Base-by-base conservation (phyloP, 768 basidiomycete genomes). In the Trametes cinnabarina region DNA sequence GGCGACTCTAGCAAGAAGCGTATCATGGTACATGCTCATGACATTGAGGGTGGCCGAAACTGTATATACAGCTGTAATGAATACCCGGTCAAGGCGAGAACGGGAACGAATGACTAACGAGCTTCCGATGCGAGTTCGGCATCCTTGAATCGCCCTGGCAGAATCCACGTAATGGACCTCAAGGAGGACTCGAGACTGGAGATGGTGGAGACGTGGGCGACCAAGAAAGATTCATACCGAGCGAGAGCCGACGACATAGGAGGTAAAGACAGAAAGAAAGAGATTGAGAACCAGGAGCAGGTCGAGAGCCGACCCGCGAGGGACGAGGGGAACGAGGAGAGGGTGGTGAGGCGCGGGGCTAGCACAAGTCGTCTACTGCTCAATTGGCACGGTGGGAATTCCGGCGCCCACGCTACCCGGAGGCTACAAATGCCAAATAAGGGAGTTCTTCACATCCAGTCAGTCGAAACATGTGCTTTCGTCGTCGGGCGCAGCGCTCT, bases 61-160 rank as follows among this genome's bases (percentile, higher is more conserved):
- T 98, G 57, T 54, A 43, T 55, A 42, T 57, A 30, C 32, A 40
- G 41, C 41, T 62, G 26, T 12, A 19, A 59, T 63, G 51, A 60
- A 60, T 47, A 30, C 11, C 20, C 35, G 43, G 60, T 41, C 50
- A 41, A 57, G 26, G 34, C 58, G 28, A 42, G 57, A 43, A 50
- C 28, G 55, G 26, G 23, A 56, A 47, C 49, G 60, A 48, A 54
- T 54, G 60, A 90, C 94, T 81, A 64, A 96, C 95, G 78, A 67
- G 89, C 85, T 82, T 98, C 96, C 12, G 93, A 94, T 58, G 92
- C 94, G 48, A 98, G 77, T 72, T 98, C 95, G 44, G 94, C 94
- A 80, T 98, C 95, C 74, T 93, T 94, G 82, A 98, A 98, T 63
- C 94, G 83, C 59, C 95, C 95, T 42, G 96, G 96, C 42, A 98